A percentile compares a stretch with the other conserved stretches of the same genome.
Conservation (phyloP, 2,329 filamentous ascomycete species). For the Colletotrichum cereale region DNA sequence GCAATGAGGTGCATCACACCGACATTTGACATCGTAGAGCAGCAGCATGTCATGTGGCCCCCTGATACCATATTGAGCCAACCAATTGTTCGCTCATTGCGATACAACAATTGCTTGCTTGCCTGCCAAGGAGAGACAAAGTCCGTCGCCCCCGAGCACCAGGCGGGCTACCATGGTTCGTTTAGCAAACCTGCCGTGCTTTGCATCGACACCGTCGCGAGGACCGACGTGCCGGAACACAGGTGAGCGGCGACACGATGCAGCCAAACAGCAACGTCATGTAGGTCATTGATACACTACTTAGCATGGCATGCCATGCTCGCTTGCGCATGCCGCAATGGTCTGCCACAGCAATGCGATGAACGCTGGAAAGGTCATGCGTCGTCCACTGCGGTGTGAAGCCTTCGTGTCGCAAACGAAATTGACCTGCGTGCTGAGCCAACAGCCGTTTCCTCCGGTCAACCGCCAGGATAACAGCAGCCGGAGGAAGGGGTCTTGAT, state of each 20-base stretch:
- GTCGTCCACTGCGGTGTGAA: not conserved
- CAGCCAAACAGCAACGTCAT: constrained; percentile 29
- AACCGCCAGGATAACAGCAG: constrained; percentile 16
- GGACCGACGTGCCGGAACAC: not conserved
- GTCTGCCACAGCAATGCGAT: constrained; percentile 22
- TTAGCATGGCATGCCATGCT: constrained; percentile 21
- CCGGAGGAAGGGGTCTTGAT: constrained; percentile 6
- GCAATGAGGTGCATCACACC: constrained; percentile 33
- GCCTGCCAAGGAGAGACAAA: not conserved
- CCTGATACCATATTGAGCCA: constrained; percentile 1
- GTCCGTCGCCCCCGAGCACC: not conserved
- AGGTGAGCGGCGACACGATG: constrained; percentile 13
- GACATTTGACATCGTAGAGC: constrained; percentile 33
- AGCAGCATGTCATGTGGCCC: constrained; percentile 29
- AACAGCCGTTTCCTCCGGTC: not conserved
- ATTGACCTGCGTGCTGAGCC: constrained; percentile 5
- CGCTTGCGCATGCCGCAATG: constrained; percentile 5
- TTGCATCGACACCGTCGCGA: not conserved
- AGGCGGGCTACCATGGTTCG: not conserved
- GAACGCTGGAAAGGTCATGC: constrained; percentile 16
- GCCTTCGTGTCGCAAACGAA: not conserved
- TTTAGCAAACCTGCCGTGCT: constrained; percentile 1
- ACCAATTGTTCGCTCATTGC: constrained; percentile 3
- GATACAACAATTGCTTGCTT: constrained; percentile 14
- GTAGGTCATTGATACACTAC: constrained; percentile 32